Base-by-base conservation (phyloP, 2,329 filamentous ascomycete species). In the Sphaerostilbella broomeana region DNA sequence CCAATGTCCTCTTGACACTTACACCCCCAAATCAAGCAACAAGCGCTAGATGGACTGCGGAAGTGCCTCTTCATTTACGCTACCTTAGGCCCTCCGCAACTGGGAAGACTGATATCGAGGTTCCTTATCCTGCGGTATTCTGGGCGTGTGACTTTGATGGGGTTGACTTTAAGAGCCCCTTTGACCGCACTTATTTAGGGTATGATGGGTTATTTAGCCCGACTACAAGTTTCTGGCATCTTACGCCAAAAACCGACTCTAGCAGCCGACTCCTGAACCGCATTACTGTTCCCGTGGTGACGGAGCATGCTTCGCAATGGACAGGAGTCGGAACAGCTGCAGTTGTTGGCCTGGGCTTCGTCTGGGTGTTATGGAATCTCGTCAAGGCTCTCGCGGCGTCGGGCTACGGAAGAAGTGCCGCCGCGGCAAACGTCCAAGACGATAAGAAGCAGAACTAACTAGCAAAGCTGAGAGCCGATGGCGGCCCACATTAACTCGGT, bases 91-190 rank as follows among this genome's bases (percentile, higher is more conserved):
- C 84, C 0, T 69, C 72, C 0, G 58, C 61, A 29, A 69, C 69
- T 3, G 80, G 80, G 3, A 68, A 76, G 47, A 59, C 64, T 3
- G 49, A 68, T 4, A 60, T 80, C 1, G 64, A 77, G n/a, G 59
- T 92, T 0, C 85, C 90, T 0, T 89, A 84, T 66, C 90, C 90
- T 0, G 75, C 77, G 0, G 75, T 95, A 0, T 95, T 95, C 67
- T 95, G 89, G 89, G 87, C 88, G 1, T 97, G 90, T 55, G 70
- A 75, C 6, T 75, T 81, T 0, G 77, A 74, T 1, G 72, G 71
- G 1, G 82, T 85, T 52, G 85, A 90, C 61, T 61, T 74, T 0
- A 74, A 72, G 5, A 95, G 84, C 53, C 90, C 90, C 0, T 97
- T 97, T 60, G 89, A 95, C 58, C 71, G 86, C 5, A 67, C 72